phyloP scores from a whole-genome alignment of 2,329 filamentous ascomycete species.

The Coniochaeta pulveracea region DNA sequence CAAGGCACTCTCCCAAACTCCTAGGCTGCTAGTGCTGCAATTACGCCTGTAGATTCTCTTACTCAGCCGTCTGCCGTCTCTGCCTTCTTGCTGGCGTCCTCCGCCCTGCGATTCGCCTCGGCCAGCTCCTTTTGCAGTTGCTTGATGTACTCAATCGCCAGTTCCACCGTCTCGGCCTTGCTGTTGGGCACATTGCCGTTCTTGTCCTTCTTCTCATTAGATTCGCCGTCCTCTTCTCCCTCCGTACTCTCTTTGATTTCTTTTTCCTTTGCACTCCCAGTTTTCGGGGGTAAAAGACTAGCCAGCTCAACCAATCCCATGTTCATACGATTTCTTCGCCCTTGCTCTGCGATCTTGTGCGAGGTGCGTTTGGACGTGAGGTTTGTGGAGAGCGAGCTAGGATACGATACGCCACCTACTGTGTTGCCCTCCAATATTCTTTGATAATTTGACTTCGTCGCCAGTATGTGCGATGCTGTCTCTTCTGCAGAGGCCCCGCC shows the following conservation, averaged over 20 bases:
- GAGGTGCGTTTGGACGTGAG: conserved; percentile 93
- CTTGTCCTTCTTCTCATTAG: conserved; percentile 28
- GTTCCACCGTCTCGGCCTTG: conserved; percentile 96
- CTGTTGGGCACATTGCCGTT: conserved; percentile 56
- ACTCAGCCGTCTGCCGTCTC: conserved; percentile 3
- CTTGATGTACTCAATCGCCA: conserved; percentile 92
- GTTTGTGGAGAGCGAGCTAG: conserved; percentile 82
- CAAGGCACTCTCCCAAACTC: no score
- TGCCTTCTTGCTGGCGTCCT: conserved; percentile 49
- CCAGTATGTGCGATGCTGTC: conserved; percentile 62
- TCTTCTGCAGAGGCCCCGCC: conserved; percentile 43
- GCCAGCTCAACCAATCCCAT: conserved; percentile 87
- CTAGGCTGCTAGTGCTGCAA: no score
- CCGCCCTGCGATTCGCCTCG: conserved; percentile 51
- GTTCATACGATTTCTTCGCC: conserved; percentile 89
- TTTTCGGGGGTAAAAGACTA: conserved; percentile 54
- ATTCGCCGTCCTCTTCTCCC: conserved; percentile 22
- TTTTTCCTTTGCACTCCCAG: conserved; percentile 16
- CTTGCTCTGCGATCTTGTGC: conserved; percentile 96
- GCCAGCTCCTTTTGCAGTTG: conserved; percentile 63
- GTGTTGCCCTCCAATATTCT: conserved; percentile 91
- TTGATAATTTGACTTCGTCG: conserved; percentile 95
- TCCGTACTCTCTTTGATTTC: conserved; percentile 22
- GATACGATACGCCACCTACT: conserved; percentile 82
- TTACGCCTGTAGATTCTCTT: no score